Conservation (phyloP, 2,329 filamentous ascomycete genomes). For the Diatrype stigma region DNA sequence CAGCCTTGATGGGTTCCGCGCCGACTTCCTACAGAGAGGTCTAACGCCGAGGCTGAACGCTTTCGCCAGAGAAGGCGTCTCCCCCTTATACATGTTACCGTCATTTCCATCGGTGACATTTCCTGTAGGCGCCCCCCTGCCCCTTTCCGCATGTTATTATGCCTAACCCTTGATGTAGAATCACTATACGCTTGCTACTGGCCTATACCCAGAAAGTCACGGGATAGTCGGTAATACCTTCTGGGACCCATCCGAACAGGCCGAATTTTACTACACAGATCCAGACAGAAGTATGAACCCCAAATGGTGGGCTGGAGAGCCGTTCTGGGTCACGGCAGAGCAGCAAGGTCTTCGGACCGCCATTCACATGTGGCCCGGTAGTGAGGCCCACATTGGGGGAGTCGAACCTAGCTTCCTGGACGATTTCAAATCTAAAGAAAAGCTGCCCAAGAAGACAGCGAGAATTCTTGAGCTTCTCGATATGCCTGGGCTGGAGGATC, state of each 20-base stretch:
- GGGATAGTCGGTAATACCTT: constrained; percentile 93
- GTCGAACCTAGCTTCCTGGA: constrained; percentile 78
- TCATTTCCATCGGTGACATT: constrained; percentile 97
- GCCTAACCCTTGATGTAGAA: constrained; percentile 41
- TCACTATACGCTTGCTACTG: constrained; percentile 90
- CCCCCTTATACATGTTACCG: constrained; percentile 86
- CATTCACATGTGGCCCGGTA: constrained; percentile 98
- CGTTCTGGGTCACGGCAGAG: constrained; percentile 91
- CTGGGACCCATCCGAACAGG: constrained; percentile 74
- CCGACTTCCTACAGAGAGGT: constrained; percentile 81
- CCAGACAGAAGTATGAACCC: constrained; percentile 69
- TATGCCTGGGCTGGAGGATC: constrained; percentile 65
- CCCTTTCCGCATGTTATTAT: neutral
- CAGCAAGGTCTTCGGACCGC: constrained; percentile 72
- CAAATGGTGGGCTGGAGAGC: constrained; percentile 94
- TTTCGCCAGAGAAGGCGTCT: constrained; percentile 79
- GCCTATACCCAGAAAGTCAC: constrained; percentile 87
- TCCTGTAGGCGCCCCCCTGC: constrained; percentile 42
- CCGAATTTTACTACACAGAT: constrained; percentile 87
- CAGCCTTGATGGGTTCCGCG: constrained; percentile 91
- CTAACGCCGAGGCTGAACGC: constrained; percentile 78
- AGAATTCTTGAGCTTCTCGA: constrained; percentile 82
- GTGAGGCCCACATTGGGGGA: constrained; percentile 77
- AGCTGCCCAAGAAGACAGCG: constrained; percentile 69
- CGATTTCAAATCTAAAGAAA: constrained; percentile 75